These are phyloP conservation scores for Penicillium alfredii DNA, from an alignment of 495 filamentous ascomycete species.

Conservation along the genomic window DNA sequence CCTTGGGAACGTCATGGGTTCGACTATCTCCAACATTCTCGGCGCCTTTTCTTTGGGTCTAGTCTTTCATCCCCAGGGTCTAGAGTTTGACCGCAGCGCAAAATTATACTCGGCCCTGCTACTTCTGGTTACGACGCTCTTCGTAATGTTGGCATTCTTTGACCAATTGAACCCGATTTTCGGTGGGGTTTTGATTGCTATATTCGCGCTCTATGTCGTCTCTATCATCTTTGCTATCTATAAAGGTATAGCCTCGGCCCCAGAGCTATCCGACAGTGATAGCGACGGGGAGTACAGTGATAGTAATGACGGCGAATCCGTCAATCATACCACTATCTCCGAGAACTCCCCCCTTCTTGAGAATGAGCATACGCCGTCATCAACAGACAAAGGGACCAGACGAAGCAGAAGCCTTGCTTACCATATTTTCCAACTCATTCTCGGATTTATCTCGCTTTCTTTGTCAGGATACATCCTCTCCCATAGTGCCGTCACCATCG, in stretches of 20 bases:
- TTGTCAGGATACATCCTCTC: conserved; percentile 46
- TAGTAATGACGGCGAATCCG: conserved; percentile 1
- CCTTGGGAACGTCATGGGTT: conserved; percentile 51
- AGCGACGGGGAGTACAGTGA: conserved; percentile 23
- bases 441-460: conserved; percentile 44
- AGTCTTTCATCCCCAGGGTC: conserved; percentile 25
- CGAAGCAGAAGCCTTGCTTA: conserved; percentile 16
- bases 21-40: conserved; percentile 51
- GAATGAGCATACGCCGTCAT: neutral
- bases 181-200: conserved; percentile 35
- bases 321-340: conserved; percentile 1
- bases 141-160: conserved; percentile 28
- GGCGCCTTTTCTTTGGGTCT: conserved; percentile 51
- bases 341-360: conserved; percentile 15
- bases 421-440: conserved; percentile 39
- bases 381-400: neutral
- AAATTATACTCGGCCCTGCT: conserved; percentile 41
- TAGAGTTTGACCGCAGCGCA: conserved; percentile 40
- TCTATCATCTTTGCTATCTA: conserved; percentile 44
- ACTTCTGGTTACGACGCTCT: conserved; percentile 34
- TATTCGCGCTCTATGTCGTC: conserved; percentile 43
- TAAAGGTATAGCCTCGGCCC: conserved; percentile 33
- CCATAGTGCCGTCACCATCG: conserved; percentile 33
- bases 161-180: conserved; percentile 19
- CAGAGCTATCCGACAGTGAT: conserved; percentile 34